Evolutionary conservation across 306 rosid genomes (phyloP), one percentile per base, ranked within the genome.

Genomic region (Fragaria iinumae): DNA sequence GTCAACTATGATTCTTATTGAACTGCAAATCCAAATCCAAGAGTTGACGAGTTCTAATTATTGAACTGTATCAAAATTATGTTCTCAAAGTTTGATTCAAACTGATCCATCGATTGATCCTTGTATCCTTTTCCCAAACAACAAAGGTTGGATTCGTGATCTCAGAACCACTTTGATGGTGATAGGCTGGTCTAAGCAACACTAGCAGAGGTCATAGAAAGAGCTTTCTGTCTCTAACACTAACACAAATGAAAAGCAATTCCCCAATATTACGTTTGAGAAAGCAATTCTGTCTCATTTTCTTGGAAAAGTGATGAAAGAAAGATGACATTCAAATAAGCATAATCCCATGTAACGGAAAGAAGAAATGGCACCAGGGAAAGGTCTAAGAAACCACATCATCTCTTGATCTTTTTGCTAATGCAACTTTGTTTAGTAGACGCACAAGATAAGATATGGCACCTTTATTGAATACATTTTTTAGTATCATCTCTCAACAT

Each of bases 241-340:
- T 36, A 17, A 34, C 48, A 1, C 36, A 27, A 52, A 34, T 72
- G 17, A 72, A 23, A 57, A 27, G 48, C 76, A 52, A 34, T 53
- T 72, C 66, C 76, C 65, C 49, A 0, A 53, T 8, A 36, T 38
- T 38, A 21, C 36, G 36, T 52, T 43, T 53, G 76, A 38, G 8
- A 72, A 72, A 53, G 76, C 49, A 12, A 11, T 57, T 72, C 38
- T 36, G 76, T 44, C 66, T 36, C n/a, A 20, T 36, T 53, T 72
- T 20, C 48, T 53, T 53, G 64, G 38, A 49, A 32, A 52, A 52
- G 66, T 72, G 36, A 4, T 36, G 48, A 63, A 63, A 6, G 41
- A 38, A 29, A 6, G 60, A 71, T 59, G 20, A 21, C 2, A 62
- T 32, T 63, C 39, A 29, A 29, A 9, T 34, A 57, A 25, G 43